Evolutionary conservation across 2,329 filamentous ascomycete genomes (phyloP), one percentile per base, ranked within the genome.

Genomic region (Calonectria fujianensis): DNA sequence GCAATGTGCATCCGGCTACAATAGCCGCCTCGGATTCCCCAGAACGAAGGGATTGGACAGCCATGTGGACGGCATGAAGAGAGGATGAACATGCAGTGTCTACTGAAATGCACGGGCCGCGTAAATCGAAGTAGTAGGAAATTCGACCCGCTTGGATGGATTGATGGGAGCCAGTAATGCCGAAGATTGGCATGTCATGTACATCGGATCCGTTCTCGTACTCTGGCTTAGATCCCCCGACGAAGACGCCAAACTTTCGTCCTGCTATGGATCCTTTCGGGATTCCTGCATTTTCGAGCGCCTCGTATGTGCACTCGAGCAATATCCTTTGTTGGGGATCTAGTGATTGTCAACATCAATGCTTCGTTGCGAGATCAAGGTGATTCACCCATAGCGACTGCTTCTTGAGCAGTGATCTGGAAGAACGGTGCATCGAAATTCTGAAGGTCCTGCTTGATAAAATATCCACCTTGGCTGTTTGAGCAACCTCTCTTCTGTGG

Each of bases 261-360:
- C 89, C 89, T 1, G 88, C 83, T 37, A 90, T 85, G 9, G 80
- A 78, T 35, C 88, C 86, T 77, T 87, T 88, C 6, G 88, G 85
- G 20, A 90, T 84, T 8, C 89, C 89, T 1, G 88, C 89, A 70
- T 87, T 89, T 76, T 91, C 89, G 11, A 91, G 83, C 0, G 89
- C 88, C 79, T 91, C 89, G 74, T 89, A 91, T 0, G 88, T 87
- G 73, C 87, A 89, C 78, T 91, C 89, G 1, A 91, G 84, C 10
- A 90, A 83, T 27, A 89, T 82, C 1, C 89, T 85, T 72, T 91
- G 89, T 74, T 91, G 89, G 0, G 90, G 90, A 61, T 91, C 89
- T 80, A 73, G 20, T 2, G 27, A n/a, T n/a, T 41, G 57, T 70
- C 35, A 73, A 39, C 7, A 31, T n/a, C 4, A 37, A 8, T 4